phyloP scores from a whole-genome alignment of 257 asterid species.

The Perilla frutescens region DNA sequence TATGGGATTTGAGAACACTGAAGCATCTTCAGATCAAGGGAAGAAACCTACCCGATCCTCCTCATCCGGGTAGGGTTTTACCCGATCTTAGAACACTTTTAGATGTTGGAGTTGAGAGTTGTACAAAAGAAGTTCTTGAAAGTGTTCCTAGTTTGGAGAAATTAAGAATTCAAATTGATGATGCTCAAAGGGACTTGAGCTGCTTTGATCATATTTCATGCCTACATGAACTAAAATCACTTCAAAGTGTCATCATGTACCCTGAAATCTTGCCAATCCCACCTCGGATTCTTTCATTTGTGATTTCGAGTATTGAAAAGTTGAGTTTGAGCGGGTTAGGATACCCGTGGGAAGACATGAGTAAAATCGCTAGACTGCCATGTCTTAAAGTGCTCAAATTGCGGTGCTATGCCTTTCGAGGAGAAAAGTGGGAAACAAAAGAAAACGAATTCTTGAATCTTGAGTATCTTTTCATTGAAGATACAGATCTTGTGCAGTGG shows the following conservation, averaged over 20 bases:
- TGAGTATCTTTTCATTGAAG: neutral
- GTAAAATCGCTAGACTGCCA: neutral
- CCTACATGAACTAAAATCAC: neutral
- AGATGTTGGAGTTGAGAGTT: neutral
- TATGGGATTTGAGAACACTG: neutral
- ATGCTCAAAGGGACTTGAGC: neutral
- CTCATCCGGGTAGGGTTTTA: neutral
- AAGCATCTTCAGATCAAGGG: slow-evolving; percentile 5
- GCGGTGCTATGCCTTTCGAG: slow-evolving; percentile 2
- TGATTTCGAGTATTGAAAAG: neutral
- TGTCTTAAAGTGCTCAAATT: neutral
- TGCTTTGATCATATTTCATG: neutral
- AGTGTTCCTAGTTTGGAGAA: neutral
- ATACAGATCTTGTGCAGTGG: slow-evolving; percentile 7
- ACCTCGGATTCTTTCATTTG: neutral
- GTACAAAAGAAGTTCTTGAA: neutral
- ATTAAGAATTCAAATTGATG: neutral
- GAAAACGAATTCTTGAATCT: neutral
- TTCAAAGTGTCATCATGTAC: neutral
- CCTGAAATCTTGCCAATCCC: neutral
- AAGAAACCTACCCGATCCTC: neutral
- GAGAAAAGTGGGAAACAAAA: neutral
- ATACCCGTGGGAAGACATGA: slow-evolving; percentile 6
- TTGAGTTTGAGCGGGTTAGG: neutral
- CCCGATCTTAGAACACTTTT: neutral